Base-by-base conservation (phyloP, 345 rosid genomes). In the Alliaria petiolata region DNA sequence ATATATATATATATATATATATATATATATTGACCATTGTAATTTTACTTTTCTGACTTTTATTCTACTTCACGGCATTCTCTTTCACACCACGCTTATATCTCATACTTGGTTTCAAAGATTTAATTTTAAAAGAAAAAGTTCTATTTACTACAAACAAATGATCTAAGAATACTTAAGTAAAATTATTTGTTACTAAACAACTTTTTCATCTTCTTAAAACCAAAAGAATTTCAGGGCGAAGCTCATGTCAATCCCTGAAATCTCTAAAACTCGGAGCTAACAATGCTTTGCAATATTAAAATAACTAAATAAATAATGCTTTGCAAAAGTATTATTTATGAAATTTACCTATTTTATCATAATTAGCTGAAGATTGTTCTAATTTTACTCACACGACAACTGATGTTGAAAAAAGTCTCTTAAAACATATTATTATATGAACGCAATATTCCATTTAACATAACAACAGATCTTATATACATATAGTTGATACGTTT, bases 1-100 rank as follows among this genome's bases (percentile, higher is more conserved):
- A n/a, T n/a, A n/a, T n/a, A n/a, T n/a, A n/a, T n/a, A n/a, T n/a
- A n/a, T n/a, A n/a, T n/a, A n/a, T n/a, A n/a, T n/a, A n/a, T n/a
- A n/a, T n/a, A 47, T 60, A 33, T 64, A 45, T 45, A 55, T 57
- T 65, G 77, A 73, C 71, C 61, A 50, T 47, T 65, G 71, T 35
- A 46, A 19, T 44, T 28, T 5, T 28, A 28, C 28, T 28, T 28
- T 28, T 28, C 31, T 25, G 46, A 25, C 64, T 56, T 36, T 57
- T 13, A 43, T 55, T 53, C 22, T 55, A 55, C 65, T 38, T 64
- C 58, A 57, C 17, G 16, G 8, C 39, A 14, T 56, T 63, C 30
- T 53, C 63, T 53, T 71, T 72, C 71, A 56, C 77, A 72, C 57
- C 71, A 22, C 42, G 2, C 14, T 20, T 31, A 5, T 16, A 53